These are phyloP conservation scores for Xylaria sp. DNA, from an alignment of 2,329 filamentous ascomycete species.

Conservation along the genomic window DNA sequence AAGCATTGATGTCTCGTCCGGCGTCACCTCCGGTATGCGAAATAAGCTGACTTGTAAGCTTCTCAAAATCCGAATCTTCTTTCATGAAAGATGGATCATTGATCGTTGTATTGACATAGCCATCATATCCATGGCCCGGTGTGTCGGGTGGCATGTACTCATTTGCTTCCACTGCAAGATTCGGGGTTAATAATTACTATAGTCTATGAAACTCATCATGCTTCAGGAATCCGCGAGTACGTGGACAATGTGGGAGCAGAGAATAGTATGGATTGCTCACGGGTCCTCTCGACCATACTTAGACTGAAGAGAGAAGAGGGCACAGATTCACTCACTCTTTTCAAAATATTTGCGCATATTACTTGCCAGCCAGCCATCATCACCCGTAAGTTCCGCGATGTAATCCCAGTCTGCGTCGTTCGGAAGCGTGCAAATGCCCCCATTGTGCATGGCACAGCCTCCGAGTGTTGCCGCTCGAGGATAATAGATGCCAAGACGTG, in stretches of 20 bases:
- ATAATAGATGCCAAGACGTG: slow-evolving; percentile 50
- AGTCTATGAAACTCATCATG: neutral
- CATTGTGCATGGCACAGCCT: slow-evolving; percentile 51
- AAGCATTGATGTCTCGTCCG: slow-evolving; percentile 45
- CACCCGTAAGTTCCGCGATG: slow-evolving; percentile 48
- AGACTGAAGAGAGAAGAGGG: neutral
- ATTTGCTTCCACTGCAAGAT: slow-evolving; percentile 44
- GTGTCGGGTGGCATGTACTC: slow-evolving; percentile 44
- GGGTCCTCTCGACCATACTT: neutral
- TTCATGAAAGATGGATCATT: slow-evolving; percentile 45
- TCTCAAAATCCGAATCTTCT: slow-evolving; percentile 41
- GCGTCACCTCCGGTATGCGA: slow-evolving; percentile 44
- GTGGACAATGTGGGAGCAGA: neutral
- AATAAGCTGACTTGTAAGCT: slow-evolving; percentile 42
- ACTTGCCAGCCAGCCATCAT: slow-evolving; percentile 45
- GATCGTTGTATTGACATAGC: slow-evolving; percentile 48
- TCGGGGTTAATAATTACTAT: slow-evolving; percentile 37
- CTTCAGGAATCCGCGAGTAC: neutral
- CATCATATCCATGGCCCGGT: slow-evolving; percentile 47
- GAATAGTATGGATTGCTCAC: neutral
- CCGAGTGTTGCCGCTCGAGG: slow-evolving; percentile 52
- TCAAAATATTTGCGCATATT: slow-evolving; percentile 40
- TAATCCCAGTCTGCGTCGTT: slow-evolving; percentile 49
- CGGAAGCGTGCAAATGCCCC: slow-evolving; percentile 47
- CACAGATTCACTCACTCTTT: slow-evolving; percentile 29